Evolutionary conservation across 208 protist genomes (phyloP).

Genomic region (Vickermania spadyakhi): DNA sequence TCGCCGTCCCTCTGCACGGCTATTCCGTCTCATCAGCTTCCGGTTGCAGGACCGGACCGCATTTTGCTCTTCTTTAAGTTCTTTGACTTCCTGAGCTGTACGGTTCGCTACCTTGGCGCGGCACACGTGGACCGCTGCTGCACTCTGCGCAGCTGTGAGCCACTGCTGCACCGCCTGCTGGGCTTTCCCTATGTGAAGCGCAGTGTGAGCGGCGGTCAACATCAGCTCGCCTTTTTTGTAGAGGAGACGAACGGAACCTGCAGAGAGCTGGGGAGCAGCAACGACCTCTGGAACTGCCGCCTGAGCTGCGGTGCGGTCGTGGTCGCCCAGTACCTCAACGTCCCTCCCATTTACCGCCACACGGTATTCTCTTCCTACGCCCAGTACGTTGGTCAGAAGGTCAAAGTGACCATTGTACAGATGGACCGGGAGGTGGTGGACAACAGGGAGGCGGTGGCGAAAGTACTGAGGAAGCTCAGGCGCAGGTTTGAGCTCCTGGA

Average conservation of each 20-base stretch:
- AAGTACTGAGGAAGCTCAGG: constrained; percentile 12
- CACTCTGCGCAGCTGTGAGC: constrained; percentile 25
- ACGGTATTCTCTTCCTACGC: constrained; percentile 27
- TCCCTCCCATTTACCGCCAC: constrained; percentile 23
- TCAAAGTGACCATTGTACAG: constrained; percentile 33
- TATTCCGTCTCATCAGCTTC: constrained; percentile 10
- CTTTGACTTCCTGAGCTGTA: constrained; percentile 47
- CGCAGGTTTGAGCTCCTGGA: background rate
- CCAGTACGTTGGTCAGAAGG: constrained; percentile 12
- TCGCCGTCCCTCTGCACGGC: background rate
- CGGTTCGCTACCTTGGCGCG: constrained; percentile 47
- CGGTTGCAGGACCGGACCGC: constrained; percentile 21
- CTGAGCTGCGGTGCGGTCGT: constrained; percentile 22
- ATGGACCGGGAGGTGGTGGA: constrained; percentile 15
- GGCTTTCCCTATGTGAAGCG: constrained; percentile 6
- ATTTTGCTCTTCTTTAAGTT: constrained; percentile 72
- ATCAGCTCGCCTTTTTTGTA: constrained; percentile 24
- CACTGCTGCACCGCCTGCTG: constrained; percentile 24
- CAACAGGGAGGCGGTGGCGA: constrained; percentile 20
- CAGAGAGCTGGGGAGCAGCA: constrained; percentile 17
- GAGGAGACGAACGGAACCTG: constrained; percentile 21
- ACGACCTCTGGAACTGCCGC: constrained; percentile 17
- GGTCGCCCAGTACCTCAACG: constrained; percentile 35
- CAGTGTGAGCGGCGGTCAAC: background rate
- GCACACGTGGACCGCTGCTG: constrained; percentile 28